Evolutionary conservation across 2,329 filamentous ascomycete species (phyloP).

Genomic region (Penicillium crustosum): DNA sequence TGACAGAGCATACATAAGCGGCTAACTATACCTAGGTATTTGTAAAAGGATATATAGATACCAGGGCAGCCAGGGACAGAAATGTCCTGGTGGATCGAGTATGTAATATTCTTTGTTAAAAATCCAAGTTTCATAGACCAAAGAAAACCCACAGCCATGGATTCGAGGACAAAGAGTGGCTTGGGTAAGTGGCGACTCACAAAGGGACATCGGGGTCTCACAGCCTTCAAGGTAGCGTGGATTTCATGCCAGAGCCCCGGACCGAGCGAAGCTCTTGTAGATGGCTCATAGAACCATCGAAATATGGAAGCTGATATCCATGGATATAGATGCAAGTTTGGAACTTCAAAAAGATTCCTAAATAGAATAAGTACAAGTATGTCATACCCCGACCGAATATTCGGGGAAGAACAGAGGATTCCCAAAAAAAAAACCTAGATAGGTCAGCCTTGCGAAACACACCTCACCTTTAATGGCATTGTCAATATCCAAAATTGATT

Average conservation of each 20-base stretch:
- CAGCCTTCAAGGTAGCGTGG: no score
- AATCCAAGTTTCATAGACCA: neutral
- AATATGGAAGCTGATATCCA: neutral
- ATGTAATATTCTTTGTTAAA: neutral
- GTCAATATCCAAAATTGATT: neutral
- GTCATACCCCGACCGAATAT: neutral
- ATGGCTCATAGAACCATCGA: no score
- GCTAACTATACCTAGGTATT: no score
- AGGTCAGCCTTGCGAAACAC: conserved; percentile 2
- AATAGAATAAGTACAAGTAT: neutral
- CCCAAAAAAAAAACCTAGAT: neutral
- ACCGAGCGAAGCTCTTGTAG: neutral
- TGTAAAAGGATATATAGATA: no score
- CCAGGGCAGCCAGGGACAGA: neutral
- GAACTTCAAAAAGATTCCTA: neutral
- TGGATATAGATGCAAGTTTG: neutral
- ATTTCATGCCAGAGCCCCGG: neutral
- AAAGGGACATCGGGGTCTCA: neutral
- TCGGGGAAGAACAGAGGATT: neutral
- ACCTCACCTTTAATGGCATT: conserved; percentile 3
- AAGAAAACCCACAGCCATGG: neutral
- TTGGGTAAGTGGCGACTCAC: neutral
- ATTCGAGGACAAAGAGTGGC: neutral
- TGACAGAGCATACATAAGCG: neutral
- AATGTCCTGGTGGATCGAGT: neutral